Evolutionary conservation across 805 yeast genomes (phyloP), one percentile per base, ranked within the genome.

Genomic region (Sporopachydermia lactativora): DNA sequence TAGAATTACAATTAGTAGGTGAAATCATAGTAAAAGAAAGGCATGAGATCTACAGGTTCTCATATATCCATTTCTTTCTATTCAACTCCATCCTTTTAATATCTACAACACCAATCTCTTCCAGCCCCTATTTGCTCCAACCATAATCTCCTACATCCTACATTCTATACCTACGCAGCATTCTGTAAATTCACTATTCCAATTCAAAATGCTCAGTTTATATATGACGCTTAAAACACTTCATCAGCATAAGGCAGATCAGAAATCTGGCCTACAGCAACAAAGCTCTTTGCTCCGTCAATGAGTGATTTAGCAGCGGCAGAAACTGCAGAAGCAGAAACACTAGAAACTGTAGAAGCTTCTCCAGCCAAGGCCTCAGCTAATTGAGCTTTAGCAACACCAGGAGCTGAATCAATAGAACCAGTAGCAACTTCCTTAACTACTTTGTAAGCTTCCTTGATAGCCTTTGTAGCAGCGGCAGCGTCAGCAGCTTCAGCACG

Each of bases 191-290:
- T n/a, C n/a, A n/a, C n/a, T n/a, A n/a, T n/a, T n/a, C n/a, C n/a
- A n/a, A n/a, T n/a, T n/a, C n/a, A n/a, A n/a, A n/a, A n/a, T n/a
- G n/a, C n/a, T n/a, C n/a, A n/a, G n/a, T n/a, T n/a, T n/a, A n/a
- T n/a, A n/a, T n/a, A n/a, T n/a, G 37, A 14, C 11, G 17, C 14
- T 47, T 57, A 60, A 61, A 81, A 82, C 65, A 89, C 78, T 68
- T 92, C 96, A 62, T 81, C 86, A 54, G 81, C 79, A 62, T 70
- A 81, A 55, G 98, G 96, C 66, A 89, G 75, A 49, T 75, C 76
- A 57, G 77, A 79, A 46, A 80, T 75, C 62, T 85, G 80, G 65
- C 97, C 98, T 47, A 84, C 78, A 47, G 92, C 96, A 49, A 80
- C 92, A 57, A 81, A 78, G 31, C 47, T 42, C 8, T 47, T 43